Percentiles rank a stretch among this genome's conserved stretches.
Evolutionary conservation across 371 early-diverging fungal genomes (phyloP).

Genomic region (Thermomucor indicae-seudaticae): DNA sequence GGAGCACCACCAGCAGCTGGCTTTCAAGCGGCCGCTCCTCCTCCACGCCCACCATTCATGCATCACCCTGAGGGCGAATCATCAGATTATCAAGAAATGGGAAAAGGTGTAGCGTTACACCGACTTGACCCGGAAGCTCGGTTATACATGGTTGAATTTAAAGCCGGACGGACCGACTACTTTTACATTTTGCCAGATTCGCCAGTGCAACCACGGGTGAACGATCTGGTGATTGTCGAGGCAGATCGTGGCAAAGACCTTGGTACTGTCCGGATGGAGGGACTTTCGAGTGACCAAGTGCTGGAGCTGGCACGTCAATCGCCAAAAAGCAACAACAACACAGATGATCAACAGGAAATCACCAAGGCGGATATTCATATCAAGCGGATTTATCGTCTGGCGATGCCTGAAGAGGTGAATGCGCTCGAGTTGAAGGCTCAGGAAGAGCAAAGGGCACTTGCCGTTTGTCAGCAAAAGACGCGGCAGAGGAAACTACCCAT

Average conservation of each 20-base stretch:
- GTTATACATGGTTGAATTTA: constrained; percentile 88
- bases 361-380: constrained; percentile 72
- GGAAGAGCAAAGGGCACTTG: constrained; percentile 88
- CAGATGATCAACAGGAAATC: neutral
- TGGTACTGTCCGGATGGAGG: constrained; percentile 79
- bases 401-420: constrained; percentile 73
- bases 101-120: constrained; percentile 52
- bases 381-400: constrained; percentile 86
- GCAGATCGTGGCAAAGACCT: constrained; percentile 96
- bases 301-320: constrained; percentile 3
- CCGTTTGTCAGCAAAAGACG: constrained; percentile 83
- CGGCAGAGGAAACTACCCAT: constrained; percentile 84
- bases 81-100: constrained; percentile 29
- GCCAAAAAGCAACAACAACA: constrained; percentile 16
- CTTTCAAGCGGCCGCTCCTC: neutral
- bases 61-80: neutral
- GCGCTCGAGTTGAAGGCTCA: constrained; percentile 67
- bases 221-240: constrained; percentile 90
- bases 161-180: constrained; percentile 85
- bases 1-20: neutral
- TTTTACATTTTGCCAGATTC: constrained; percentile 52
- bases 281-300: constrained; percentile 13
- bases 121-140: constrained; percentile 50
- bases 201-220: constrained; percentile 41
- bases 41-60: neutral